Percentiles rank a stretch among this genome's conserved stretches.
These are phyloP conservation scores for Aspergillus ostianus DNA, from an alignment of 495 filamentous ascomycete genomes.

Conservation along the genomic window DNA sequence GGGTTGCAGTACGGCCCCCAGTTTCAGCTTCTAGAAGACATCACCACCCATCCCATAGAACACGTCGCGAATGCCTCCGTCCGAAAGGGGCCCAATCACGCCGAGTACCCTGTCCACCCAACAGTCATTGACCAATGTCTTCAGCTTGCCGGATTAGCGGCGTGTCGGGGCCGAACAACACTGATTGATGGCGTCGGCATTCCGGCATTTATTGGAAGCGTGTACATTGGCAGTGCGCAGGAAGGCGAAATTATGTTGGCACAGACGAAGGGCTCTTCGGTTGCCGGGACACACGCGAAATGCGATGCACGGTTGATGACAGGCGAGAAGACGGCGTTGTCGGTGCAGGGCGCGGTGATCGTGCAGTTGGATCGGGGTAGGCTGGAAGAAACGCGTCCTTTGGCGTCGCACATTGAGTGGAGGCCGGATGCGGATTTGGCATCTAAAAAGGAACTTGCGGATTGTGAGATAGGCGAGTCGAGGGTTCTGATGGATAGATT, in stretches of 20 bases:
- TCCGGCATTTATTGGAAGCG: neutral
- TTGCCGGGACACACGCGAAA: neutral
- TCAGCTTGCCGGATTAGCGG: conserved; percentile 36
- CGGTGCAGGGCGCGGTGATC: neutral
- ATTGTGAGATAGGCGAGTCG: neutral
- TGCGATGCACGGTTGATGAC: neutral
- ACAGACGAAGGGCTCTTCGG: neutral
- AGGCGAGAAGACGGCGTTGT: neutral
- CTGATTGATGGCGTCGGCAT: conserved; percentile 14
- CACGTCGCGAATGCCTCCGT: conserved; percentile 22
- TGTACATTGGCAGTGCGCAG: neutral
- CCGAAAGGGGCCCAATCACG: neutral
- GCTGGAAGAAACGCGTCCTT: neutral
- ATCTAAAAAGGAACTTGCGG: neutral
- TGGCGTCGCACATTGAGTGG: conserved; percentile 17
- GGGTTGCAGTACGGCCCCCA: conserved; percentile 39
- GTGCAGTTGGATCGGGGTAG: neutral
- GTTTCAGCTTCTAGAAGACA: conserved; percentile 27
- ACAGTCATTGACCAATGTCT: conserved; percentile 42
- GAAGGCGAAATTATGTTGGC: neutral
- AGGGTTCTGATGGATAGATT: neutral
- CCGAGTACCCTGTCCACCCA: conserved; percentile 39
- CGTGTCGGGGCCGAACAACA: conserved; percentile 25
- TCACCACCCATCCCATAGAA: conserved; percentile 23
- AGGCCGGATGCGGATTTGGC: conserved; percentile 19